Evolutionary conservation across 176 grass and related monocot genomes (phyloP), one percentile per base, ranked within the genome.

Genomic region (Aechmea fasciata): DNA sequence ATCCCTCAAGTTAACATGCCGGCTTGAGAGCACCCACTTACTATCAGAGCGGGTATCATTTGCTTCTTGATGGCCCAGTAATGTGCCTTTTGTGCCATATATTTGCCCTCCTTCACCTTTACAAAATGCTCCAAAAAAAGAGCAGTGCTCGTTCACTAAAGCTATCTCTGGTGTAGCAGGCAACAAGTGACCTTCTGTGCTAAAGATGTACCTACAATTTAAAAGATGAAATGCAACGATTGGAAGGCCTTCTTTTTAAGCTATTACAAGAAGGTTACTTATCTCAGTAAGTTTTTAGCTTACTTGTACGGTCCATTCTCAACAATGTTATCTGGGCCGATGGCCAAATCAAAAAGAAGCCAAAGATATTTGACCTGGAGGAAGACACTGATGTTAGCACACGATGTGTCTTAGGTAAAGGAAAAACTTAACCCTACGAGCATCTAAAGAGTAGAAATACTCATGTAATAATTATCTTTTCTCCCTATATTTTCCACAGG

Each of bases 261-360:
- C 5, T 7, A 7, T 7, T 48, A 48, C 26, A 76, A 49, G 20
- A 80, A 49, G 18, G 50, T 67, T 73, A 62, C 47, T 73, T 71
- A 47, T 76, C 67, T 33, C 76, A 24, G 71, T 62, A 49, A 63
- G 10, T 23, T 76, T 53, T 53, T 6, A 71, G 87, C 88, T 96
- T 91, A 91, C 92, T 78, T 96, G 49, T 96, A 91, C 57, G 92
- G 92, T 54, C 92, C 92, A 69, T 81, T 96, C 69, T 96, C 92
- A 74, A 96, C 88, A 83, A 96, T 88, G 64, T 96, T 96, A 82
- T 96, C 92, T 52, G 85, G 83, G 33, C 85, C 83, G 47, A 88
- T 88, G 77, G 88, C 85, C 76, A 91, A 83, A 89, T 96, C 92
- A 87, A 96, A 96, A 69, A 96, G 92, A 75, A 96, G 88, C 92